phyloP scores from a whole-genome alignment of 345 rosid genomes.

The Aquilaria sinensis region DNA sequence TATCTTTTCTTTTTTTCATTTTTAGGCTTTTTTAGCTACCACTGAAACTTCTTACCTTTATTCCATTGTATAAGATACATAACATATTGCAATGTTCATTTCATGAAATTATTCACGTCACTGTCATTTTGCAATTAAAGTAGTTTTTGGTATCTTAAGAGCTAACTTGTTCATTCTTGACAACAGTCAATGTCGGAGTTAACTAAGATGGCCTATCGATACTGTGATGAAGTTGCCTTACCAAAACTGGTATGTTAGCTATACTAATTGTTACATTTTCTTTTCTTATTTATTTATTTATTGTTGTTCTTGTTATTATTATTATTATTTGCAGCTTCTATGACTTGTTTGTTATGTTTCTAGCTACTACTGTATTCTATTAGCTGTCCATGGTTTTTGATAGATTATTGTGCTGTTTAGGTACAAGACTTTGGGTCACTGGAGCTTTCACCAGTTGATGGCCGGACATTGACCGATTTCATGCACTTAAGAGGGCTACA shows the following conservation, averaged over 20 bases:
- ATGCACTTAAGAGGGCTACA: slow-evolving; percentile 71
- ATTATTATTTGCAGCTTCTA: too few relatives aligned
- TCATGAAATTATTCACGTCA: neutral
- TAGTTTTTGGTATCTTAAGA: slow-evolving; percentile 2
- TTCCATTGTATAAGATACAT: neutral
- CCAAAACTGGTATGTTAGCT: slow-evolving; percentile 49
- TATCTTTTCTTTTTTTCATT: slow-evolving; percentile 6
- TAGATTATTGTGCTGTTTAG: slow-evolving; percentile 26
- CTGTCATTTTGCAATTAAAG: neutral
- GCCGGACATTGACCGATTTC: slow-evolving; percentile 62
- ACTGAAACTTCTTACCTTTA: neutral
- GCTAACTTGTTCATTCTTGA: slow-evolving; percentile 16
- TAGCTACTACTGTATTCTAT: neutral
- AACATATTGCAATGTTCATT: neutral
- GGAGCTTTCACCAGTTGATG: slow-evolving; percentile 72
- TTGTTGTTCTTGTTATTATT: too few relatives aligned
- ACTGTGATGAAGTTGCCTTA: slow-evolving; percentile 58
- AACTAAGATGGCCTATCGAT: slow-evolving; percentile 38
- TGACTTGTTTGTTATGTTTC: neutral
- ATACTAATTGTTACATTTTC: neutral
- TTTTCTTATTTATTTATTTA: too few relatives aligned
- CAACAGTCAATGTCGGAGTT: slow-evolving; percentile 54
- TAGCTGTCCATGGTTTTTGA: slow-evolving; percentile 4
- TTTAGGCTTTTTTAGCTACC: neutral
- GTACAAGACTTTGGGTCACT: slow-evolving; percentile 64